phyloP scores from a whole-genome alignment of 768 basidiomycete species.

The Amanita subjunquillea region DNA sequence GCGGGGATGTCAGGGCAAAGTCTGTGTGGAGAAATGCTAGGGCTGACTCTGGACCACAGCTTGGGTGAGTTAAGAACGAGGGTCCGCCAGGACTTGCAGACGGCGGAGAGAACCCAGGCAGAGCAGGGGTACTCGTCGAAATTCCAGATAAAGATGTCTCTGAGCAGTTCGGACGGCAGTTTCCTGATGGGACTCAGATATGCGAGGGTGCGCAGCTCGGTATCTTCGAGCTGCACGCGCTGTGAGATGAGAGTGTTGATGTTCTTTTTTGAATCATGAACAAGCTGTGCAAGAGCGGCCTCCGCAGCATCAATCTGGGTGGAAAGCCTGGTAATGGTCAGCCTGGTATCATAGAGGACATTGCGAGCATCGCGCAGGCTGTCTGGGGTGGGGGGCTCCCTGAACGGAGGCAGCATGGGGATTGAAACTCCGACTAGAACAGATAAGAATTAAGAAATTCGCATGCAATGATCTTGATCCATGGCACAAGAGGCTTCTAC shows the following conservation, averaged over 20 bases:
- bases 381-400: conserved; percentile 51
- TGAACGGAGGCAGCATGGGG: conserved; percentile 22
- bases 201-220: conserved; percentile 39
- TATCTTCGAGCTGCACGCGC: conserved; percentile 35
- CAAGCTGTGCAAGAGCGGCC: conserved; percentile 43
- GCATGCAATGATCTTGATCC: background rate
- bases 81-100: conserved; percentile 57
- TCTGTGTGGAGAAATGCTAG: conserved; percentile 8
- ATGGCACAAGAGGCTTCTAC: conserved; percentile 31
- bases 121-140: conserved; percentile 65
- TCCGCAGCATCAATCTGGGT: conserved; percentile 44
- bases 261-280: conserved; percentile 39
- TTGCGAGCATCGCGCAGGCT: conserved; percentile 43
- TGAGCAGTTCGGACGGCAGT: conserved; percentile 63
- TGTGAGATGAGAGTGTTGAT: conserved; percentile 48
- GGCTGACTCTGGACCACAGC: conserved; percentile 69
- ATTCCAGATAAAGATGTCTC: conserved; percentile 59
- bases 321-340: conserved; percentile 25
- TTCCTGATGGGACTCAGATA: conserved; percentile 67
- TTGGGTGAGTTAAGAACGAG: conserved; percentile 55
- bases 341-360: conserved; percentile 26
- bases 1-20: background rate
- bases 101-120: conserved; percentile 67
- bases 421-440: conserved; percentile 7
- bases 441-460: background rate